Evolutionary conservation across 345 rosid species (phyloP), one percentile per base, ranked within the genome.

Genomic region (Barbarea vulgaris): DNA sequence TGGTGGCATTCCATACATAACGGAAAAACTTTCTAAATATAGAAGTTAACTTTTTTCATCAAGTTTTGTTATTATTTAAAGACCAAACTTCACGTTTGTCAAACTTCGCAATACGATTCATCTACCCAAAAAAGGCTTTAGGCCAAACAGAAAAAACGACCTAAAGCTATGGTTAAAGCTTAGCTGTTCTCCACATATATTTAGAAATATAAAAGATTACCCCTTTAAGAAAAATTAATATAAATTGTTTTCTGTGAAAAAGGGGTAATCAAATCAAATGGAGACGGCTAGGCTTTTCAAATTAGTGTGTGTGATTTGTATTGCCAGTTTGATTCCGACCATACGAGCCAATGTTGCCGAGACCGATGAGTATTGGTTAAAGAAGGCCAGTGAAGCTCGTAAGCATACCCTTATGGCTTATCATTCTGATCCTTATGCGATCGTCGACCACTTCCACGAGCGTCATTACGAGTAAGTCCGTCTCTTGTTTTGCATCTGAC

Each of bases 281-380:
- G 80, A 75, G 80, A 58, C 41, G 39, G 70, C 73, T 66, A 80
- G 61, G 74, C 70, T 80, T 69, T 18, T 74, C 21, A 54, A 51
- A 36, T 59, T 80, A 72, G 55, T 54, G 5, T 75, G 68, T 71
- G 72, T 80, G 72, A 25, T 80, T 59, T 80, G 80, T 75, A 75
- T 80, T 71, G 77, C 74, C 64, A 52, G 69, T 71, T 65, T 80
- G 30, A 36, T 80, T 70, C 80, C 76, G 57, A 64, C 64, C 69
- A 10, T 71, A 39, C 67, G 12, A 59, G 91, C 87, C 19, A 17
- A 84, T 71, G 79, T 84, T 7, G 69, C 39, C 1, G 83, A 80
- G 28, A 73, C 51, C n/a, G 96, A 91, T 51, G 84, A 79, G 15
- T 88, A 92, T 64, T 88, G 94, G 97, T 64, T 69, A 64, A 51